Evolutionary conservation across 805 yeast species (phyloP), one percentile per base, ranked within the genome.

Genomic region (Ogataea nonfermentans): DNA sequence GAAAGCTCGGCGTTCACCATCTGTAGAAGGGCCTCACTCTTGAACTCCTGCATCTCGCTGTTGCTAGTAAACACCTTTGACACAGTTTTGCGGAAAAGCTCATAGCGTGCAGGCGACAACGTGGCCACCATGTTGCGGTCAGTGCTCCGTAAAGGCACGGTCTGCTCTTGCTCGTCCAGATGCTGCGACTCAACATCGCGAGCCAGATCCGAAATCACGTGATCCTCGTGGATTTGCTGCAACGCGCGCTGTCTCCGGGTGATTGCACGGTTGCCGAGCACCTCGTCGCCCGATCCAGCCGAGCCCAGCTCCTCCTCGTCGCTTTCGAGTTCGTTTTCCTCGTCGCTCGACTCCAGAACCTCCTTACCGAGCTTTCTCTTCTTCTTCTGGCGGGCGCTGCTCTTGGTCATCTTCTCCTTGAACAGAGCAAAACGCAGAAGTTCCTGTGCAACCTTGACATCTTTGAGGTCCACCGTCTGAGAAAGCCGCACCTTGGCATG

Each of bases 401-500:
- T 63, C 47, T 46, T 56, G 46, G 71, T 68, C 55, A 49, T 46
- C 11, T 49, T 49, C 59, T 87, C 95, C 60, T 83, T 83, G 71
- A 90, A 84, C 49, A 93, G 68, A 0, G 98, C 91, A 61, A 76
- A 93, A 55, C 95, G 76, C 48, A 93, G 69, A 56, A 93, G 63
- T 52, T 82, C 82, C 51, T 87, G 91, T 4, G 99, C 99, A 26
- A 85, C 83, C 47, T 71, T 66, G 2, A 96, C 95, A 63, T 93
- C 99, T 47, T 72, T 73, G 14, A 74, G 73, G 23, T 81, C 87
- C 12, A 93, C 83, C 2, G 76, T 73, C 51, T 76, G 78, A 15
- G 95, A 84, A 41, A 93, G 69, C 52, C 98, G 75, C n/a, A 91
- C 86, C 62, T 93, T 91, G 9, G 98, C 98, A 63, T 93, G 98